These are phyloP conservation scores for Phialophora tarda DNA, from an alignment of 2,329 filamentous ascomycete species.

Conservation along the genomic window DNA sequence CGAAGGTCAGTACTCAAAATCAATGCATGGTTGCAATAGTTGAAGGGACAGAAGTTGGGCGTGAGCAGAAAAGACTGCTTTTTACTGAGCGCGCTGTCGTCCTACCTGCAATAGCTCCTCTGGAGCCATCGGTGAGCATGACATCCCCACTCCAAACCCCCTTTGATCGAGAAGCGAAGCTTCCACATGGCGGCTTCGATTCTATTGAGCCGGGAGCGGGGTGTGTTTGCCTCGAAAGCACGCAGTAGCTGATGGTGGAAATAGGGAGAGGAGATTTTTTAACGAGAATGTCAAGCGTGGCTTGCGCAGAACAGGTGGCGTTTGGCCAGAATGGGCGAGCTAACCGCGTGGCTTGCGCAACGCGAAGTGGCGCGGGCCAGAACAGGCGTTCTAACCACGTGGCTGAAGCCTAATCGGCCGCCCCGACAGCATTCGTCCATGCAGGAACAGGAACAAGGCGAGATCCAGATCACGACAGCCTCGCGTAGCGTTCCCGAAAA, in stretches of 20 bases:
- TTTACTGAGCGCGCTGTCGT: background rate
- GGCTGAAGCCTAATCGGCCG: background rate
- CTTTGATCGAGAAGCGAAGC: conserved; percentile 16
- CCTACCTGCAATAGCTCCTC: conserved; percentile 12
- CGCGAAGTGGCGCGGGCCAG: conserved; percentile 8
- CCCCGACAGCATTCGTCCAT: background rate
- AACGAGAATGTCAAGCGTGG: conserved; percentile 9
- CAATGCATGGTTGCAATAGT: conserved; percentile 10
- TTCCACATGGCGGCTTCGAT: conserved; percentile 2
- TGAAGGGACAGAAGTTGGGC: background rate
- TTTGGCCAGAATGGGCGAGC: conserved; percentile 14
- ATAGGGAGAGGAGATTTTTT: conserved; percentile 16
- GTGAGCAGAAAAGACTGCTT: conserved; percentile 18
- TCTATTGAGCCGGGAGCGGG: conserved; percentile 10
- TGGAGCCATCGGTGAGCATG: conserved; percentile 9
- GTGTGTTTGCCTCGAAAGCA: background rate
- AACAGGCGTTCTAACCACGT: conserved; percentile 12
- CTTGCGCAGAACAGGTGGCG: conserved; percentile 12
- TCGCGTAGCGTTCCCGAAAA: background rate
- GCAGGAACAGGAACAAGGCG: background rate
- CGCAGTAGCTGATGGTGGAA: conserved; percentile 11
- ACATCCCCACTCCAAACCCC: background rate
- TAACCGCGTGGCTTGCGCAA: background rate
- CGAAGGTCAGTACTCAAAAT: conserved; percentile 9
- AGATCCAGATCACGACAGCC: background rate